Percentiles rank a stretch among this genome's conserved stretches.
phyloP scores from a whole-genome alignment of 768 basidiomycete genomes.

The Hemileccinum rubropunctum region DNA sequence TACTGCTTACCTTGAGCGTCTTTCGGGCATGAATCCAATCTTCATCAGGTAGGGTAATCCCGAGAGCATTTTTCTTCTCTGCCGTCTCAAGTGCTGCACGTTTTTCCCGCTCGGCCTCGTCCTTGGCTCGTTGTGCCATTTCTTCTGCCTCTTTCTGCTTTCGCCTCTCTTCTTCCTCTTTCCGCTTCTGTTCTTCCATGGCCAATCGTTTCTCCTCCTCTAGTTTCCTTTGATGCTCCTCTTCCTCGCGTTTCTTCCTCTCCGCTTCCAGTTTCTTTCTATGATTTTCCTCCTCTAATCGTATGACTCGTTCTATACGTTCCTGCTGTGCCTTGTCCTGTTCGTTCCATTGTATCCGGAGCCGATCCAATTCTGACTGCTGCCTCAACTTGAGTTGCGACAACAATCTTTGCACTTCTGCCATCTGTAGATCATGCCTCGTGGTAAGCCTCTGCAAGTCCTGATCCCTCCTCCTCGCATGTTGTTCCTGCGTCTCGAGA shows the following conservation, averaged over 20 bases:
- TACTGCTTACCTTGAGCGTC: conserved; percentile 47
- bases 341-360: conserved; percentile 46
- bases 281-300: conserved; percentile 59
- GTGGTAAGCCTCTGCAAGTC: conserved; percentile 33
- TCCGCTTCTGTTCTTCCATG: conserved; percentile 41
- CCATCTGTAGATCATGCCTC: conserved; percentile 48
- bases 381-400: conserved; percentile 41
- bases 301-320: conserved; percentile 61
- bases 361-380: conserved; percentile 43
- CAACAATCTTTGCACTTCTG: conserved; percentile 49
- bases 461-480: conserved; percentile 6
- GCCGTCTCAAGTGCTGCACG: conserved; percentile 38
- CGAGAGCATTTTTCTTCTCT: conserved; percentile 41
- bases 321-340: conserved; percentile 48
- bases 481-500: conserved; percentile 17
- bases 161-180: conserved; percentile 41
- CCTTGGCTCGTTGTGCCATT: conserved; percentile 29
- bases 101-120: conserved; percentile 35
- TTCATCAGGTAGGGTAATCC: conserved; percentile 52
- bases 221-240: conserved; percentile 45
- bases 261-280: conserved; percentile 55
- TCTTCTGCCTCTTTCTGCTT: conserved; percentile 33
- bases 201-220: conserved; percentile 46
- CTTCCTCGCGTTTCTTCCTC: conserved; percentile 46
- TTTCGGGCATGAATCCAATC: conserved; percentile 64